A percentile compares a stretch with the other conserved stretches of the same genome.
Evolutionary conservation across 2,329 filamentous ascomycete species (phyloP).

Genomic region (Verruconis gallopava): DNA sequence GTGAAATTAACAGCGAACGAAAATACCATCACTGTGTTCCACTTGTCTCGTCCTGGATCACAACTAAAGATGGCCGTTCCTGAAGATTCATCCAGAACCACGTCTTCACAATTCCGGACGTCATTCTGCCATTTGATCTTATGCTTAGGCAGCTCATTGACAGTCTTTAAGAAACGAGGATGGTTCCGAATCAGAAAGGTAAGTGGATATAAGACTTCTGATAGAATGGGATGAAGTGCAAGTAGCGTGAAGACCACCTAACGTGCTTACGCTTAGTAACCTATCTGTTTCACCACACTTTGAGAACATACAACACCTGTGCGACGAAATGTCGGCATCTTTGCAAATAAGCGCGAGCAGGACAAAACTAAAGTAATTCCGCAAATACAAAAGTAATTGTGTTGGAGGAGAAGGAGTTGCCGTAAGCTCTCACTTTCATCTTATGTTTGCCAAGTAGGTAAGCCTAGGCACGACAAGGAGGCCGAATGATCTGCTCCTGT

Average conservation of each 20-base stretch:
- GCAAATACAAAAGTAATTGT: too few relatives aligned
- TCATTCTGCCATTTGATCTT: slow-evolving; percentile 23
- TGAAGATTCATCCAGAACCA: slow-evolving; percentile 23
- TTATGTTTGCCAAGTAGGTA: too few relatives aligned
- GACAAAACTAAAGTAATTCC: too few relatives aligned
- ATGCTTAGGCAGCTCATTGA: slow-evolving; percentile 17
- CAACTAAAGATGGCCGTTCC: slow-evolving; percentile 31
- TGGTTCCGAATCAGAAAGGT: slow-evolving; percentile 15
- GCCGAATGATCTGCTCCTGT: too few relatives aligned
- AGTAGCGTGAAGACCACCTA: slow-evolving; percentile 12
- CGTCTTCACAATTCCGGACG: slow-evolving; percentile 32
- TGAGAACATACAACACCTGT: too few relatives aligned
- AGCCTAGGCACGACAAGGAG: too few relatives aligned
- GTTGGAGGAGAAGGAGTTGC: too few relatives aligned
- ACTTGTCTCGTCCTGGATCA: slow-evolving; percentile 28
- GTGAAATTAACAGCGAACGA: neutral
- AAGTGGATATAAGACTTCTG: slow-evolving; percentile 17
- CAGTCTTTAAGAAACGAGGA: slow-evolving; percentile 14
- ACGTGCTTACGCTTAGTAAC: too few relatives aligned
- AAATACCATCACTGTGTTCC: slow-evolving; percentile 34
- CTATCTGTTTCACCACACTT: too few relatives aligned
- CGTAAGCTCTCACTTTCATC: too few relatives aligned
- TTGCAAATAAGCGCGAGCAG: too few relatives aligned
- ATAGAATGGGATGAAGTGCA: slow-evolving; percentile 16
- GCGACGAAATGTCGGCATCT: too few relatives aligned